Evolutionary conservation across 345 rosid species (phyloP).

Genomic region (Eutrema yunnanense): DNA sequence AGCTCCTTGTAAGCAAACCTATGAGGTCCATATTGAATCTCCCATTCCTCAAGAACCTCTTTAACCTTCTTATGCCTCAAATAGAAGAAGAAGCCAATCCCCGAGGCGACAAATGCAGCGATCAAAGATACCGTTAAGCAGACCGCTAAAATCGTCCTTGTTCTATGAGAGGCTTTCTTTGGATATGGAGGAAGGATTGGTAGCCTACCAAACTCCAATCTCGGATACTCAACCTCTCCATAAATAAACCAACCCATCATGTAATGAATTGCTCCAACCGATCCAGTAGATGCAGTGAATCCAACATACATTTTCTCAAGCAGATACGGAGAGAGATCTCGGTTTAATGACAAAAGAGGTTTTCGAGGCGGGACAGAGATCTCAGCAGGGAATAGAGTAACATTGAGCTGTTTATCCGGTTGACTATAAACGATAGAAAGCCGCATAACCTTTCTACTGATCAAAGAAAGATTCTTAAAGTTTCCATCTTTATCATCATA

Average conservation of each 20-base stretch:
- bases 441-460: slow-evolving; percentile 28
- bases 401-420: slow-evolving; percentile 26
- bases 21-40: slow-evolving; percentile 44
- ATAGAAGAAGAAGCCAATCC: slow-evolving; percentile 14
- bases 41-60: slow-evolving; percentile 47
- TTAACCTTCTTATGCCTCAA: slow-evolving; percentile 31
- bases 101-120: slow-evolving; percentile 7
- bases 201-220: slow-evolving; percentile 1
- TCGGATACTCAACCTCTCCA: slow-evolving; percentile 31
- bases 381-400: slow-evolving; percentile 40
- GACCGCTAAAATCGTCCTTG: slow-evolving; percentile 20
- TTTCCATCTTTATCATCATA: slow-evolving; percentile 19
- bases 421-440: slow-evolving; percentile 53
- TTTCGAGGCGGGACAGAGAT: neutral
- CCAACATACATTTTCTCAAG: slow-evolving; percentile 45
- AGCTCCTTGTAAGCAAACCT: slow-evolving; percentile 46
- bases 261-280: slow-evolving; percentile 37
- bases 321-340: slow-evolving; percentile 39
- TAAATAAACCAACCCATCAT: slow-evolving; percentile 48
- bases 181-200: slow-evolving; percentile 56
- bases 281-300: slow-evolving; percentile 52
- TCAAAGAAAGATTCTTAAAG: slow-evolving; percentile 18
- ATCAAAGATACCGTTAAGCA: slow-evolving; percentile 7
- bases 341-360: slow-evolving; percentile 46
- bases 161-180: slow-evolving; percentile 14